These are phyloP conservation scores for Lactarius sp. DNA, from an alignment of 768 basidiomycete species.

Conservation along the genomic window DNA sequence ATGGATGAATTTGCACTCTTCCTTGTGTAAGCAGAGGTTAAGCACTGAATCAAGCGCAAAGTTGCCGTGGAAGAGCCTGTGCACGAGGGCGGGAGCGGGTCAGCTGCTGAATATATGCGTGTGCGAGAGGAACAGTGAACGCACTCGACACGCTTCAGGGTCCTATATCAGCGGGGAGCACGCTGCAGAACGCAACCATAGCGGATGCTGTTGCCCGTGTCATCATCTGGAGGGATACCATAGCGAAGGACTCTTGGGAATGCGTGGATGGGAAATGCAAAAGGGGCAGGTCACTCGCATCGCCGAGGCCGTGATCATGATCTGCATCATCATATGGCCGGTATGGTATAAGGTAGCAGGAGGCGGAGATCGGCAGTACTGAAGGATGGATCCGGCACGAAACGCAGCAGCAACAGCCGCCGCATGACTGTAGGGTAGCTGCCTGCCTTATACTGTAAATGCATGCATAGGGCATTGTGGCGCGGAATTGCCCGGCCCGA, in stretches of 20 bases:
- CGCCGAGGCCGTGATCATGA: conserved; percentile 34
- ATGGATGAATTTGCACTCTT: conserved; percentile 80
- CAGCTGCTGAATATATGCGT: neutral
- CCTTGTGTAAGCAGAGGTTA: too few species aligned
- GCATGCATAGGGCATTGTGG: too few species aligned
- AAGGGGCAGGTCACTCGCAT: conserved; percentile 65
- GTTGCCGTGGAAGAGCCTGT: too few species aligned
- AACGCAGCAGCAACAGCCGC: neutral
- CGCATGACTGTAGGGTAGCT: too few species aligned
- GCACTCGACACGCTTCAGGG: conserved; percentile 51
- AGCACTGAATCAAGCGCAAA: too few species aligned
- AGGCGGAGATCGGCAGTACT: conserved; percentile 24
- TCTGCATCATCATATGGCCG: conserved; percentile 1
- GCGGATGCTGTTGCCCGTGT: conserved; percentile 48
- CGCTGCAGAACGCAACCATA: conserved; percentile 91
- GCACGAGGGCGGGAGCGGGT: neutral
- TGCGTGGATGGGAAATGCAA: conserved; percentile 28
- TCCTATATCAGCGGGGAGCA: conserved; percentile 61
- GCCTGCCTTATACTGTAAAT: too few species aligned
- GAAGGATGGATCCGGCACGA: neutral
- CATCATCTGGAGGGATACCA: too few species aligned
- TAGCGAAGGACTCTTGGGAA: too few species aligned
- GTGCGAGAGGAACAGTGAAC: conserved; percentile 29
- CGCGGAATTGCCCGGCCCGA: too few species aligned
- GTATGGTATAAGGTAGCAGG: conserved; percentile 20